phyloP scores from a whole-genome alignment of 2,329 filamentous ascomycete species.

The Balansia obtecta region DNA sequence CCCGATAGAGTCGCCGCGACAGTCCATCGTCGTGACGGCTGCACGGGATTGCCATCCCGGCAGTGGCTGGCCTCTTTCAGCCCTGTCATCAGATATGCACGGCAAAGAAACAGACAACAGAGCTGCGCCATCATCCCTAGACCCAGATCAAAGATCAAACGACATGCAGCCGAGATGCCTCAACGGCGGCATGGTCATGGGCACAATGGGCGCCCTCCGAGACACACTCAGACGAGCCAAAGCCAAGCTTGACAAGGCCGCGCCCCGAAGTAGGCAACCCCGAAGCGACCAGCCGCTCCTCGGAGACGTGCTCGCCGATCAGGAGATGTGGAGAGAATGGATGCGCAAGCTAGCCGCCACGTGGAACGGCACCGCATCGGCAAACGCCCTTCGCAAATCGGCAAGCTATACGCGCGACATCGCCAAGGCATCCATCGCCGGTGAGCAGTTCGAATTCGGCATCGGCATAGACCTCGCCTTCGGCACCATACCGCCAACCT shows the following conservation, averaged over 20 bases:
- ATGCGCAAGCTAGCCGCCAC: constrained; percentile 14
- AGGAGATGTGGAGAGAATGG: constrained; percentile 25
- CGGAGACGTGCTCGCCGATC: constrained; percentile 26
- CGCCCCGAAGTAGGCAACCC: constrained; percentile 18
- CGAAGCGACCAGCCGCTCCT: constrained; percentile 27
- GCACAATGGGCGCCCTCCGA: constrained; percentile 18
- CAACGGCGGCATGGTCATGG: constrained; percentile 23
- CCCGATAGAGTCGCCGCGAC: constrained; percentile 7
- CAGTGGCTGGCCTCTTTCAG: constrained; percentile 21
- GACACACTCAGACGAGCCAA: constrained; percentile 14
- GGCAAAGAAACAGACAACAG: constrained; percentile 20
- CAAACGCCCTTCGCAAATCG: constrained; percentile 7
- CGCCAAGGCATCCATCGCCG: constrained; percentile 16
- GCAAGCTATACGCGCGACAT: constrained; percentile 12
- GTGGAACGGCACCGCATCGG: constrained; percentile 19
- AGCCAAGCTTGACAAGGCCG: constrained; percentile 13
- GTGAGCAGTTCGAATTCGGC: constrained; percentile 23
- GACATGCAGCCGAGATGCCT: constrained; percentile 22
- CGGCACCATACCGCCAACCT: constrained; percentile 17
- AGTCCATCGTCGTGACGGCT: constrained; percentile 20
- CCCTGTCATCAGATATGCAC: constrained; percentile 21
- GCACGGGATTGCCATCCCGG: constrained; percentile 25
- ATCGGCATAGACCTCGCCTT: constrained; percentile 27
- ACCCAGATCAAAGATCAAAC: constrained; percentile 21
- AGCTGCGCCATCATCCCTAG: constrained; percentile 14